Percentiles rank a stretch among this genome's conserved stretches.
These are phyloP conservation scores for Calophaca sinica DNA, from an alignment of 306 rosid species.

Conservation along the genomic window DNA sequence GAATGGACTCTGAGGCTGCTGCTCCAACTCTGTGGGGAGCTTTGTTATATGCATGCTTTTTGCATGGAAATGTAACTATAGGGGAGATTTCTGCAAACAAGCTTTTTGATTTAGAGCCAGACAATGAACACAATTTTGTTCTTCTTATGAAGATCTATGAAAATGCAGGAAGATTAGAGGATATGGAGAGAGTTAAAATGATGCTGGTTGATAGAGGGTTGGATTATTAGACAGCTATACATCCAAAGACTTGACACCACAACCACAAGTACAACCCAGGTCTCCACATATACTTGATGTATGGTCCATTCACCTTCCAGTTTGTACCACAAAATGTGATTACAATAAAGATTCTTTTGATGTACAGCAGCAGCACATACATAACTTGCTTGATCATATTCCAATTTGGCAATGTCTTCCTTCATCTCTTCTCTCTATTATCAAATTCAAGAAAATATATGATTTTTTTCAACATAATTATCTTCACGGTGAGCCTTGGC, in stretches of 20 bases:
- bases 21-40: slow-evolving; percentile 96
- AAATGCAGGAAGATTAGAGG: slow-evolving; percentile 67
- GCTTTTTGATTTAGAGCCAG: slow-evolving; percentile 88
- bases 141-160: slow-evolving; percentile 74
- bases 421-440: slow-evolving; percentile 9
- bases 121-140: slow-evolving; percentile 78
- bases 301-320: neutral
- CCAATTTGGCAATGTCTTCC: slow-evolving; percentile 27
- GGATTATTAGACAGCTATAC: slow-evolving; percentile 51
- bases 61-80: slow-evolving; percentile 61
- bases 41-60: slow-evolving; percentile 73
- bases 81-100: slow-evolving; percentile 83
- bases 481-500: neutral
- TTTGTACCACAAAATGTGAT: slow-evolving; percentile 19
- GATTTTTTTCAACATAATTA: neutral
- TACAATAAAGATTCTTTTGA: slow-evolving; percentile 6
- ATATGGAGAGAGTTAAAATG: slow-evolving; percentile 65
- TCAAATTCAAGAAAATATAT: slow-evolving; percentile 13
- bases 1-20: slow-evolving; percentile 69
- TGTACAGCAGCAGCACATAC: slow-evolving; percentile 10
- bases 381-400: slow-evolving; percentile 31
- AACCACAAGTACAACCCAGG: too few relatives aligned
- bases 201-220: slow-evolving; percentile 80
- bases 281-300: too few relatives aligned
- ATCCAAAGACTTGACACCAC: neutral